Evolutionary conservation across 2,329 filamentous ascomycete genomes (phyloP).

Genomic region (Stagonosporopsis tanaceti): DNA sequence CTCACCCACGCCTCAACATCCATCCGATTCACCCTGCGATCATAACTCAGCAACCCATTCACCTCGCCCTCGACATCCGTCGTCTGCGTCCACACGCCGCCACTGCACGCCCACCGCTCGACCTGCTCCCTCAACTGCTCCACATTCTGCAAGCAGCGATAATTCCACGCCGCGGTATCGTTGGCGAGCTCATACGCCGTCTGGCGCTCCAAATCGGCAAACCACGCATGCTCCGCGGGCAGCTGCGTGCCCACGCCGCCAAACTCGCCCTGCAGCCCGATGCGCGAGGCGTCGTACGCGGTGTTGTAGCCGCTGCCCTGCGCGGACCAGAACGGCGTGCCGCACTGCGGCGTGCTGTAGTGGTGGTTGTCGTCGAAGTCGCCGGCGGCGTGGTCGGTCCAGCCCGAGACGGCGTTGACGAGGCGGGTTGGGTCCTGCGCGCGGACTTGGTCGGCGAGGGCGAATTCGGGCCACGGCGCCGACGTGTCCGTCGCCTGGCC

Average conservation of each 20-base stretch:
- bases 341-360: slow-evolving; percentile 75
- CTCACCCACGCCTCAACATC: slow-evolving; percentile 65
- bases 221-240: slow-evolving; percentile 70
- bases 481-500: slow-evolving; percentile 60
- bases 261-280: slow-evolving; percentile 76
- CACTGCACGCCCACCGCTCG: slow-evolving; percentile 68
- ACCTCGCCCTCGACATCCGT: slow-evolving; percentile 79
- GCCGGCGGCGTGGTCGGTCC: slow-evolving; percentile 72
- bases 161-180: slow-evolving; percentile 69
- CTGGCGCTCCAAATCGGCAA: slow-evolving; percentile 64
- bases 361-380: slow-evolving; percentile 75
- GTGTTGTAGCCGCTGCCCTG: slow-evolving; percentile 61
- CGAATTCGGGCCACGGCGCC: slow-evolving; percentile 63
- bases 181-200: slow-evolving; percentile 72
- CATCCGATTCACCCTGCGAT: slow-evolving; percentile 67
- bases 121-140: slow-evolving; percentile 58
- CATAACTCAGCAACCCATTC: slow-evolving; percentile 75
- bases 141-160: slow-evolving; percentile 65
- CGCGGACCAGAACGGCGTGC: slow-evolving; percentile 71
- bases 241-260: slow-evolving; percentile 73
- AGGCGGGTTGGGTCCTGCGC: slow-evolving; percentile 69
- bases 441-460: slow-evolving; percentile 63
- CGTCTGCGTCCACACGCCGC: slow-evolving; percentile 76
- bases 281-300: slow-evolving; percentile 62
- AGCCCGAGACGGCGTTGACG: slow-evolving; percentile 69